These are phyloP conservation scores for Rhododendron griersonianum DNA, from an alignment of 148 eudicot species.

Conservation along the genomic window DNA sequence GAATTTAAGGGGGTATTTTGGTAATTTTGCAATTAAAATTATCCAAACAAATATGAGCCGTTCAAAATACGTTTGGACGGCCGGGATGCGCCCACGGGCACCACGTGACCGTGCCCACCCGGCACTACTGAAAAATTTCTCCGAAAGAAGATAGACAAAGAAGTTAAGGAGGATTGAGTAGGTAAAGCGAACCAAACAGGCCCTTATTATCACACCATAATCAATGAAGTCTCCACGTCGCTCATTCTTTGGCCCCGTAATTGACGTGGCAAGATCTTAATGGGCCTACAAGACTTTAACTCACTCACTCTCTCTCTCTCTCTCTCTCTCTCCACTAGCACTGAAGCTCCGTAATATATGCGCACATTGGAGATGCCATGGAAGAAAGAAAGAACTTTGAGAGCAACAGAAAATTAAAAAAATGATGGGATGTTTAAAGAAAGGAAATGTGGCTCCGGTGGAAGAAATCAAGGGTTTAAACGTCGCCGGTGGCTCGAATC, in stretches of 20 bases:
- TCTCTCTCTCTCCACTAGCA: neutral
- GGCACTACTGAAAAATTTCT: too few species aligned
- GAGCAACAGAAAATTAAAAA: neutral
- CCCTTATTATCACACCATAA: too few species aligned
- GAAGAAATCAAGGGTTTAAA: conserved; percentile 11
- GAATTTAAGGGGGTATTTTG: too few species aligned
- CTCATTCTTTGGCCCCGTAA: neutral
- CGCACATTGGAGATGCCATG: neutral
- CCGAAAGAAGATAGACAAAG: too few species aligned
- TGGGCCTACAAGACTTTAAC: neutral
- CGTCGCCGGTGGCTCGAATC: neutral
- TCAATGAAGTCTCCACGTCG: too few species aligned
- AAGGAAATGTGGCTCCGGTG: neutral
- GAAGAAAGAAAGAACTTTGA: neutral
- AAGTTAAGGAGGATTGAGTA: too few species aligned
- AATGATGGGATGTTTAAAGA: neutral
- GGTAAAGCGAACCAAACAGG: too few species aligned
- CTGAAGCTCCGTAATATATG: neutral
- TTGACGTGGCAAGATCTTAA: conserved; percentile 9
- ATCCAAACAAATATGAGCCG: too few species aligned
- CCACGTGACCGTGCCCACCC: too few species aligned
- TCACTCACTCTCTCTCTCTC: neutral
- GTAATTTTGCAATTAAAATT: too few species aligned
- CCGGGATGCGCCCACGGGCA: too few species aligned
- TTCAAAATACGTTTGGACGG: too few species aligned